Percentiles rank a stretch among this genome's conserved stretches.
Conservation (phyloP, 805 yeast genomes). For the Teunomyces funiuensis region DNA sequence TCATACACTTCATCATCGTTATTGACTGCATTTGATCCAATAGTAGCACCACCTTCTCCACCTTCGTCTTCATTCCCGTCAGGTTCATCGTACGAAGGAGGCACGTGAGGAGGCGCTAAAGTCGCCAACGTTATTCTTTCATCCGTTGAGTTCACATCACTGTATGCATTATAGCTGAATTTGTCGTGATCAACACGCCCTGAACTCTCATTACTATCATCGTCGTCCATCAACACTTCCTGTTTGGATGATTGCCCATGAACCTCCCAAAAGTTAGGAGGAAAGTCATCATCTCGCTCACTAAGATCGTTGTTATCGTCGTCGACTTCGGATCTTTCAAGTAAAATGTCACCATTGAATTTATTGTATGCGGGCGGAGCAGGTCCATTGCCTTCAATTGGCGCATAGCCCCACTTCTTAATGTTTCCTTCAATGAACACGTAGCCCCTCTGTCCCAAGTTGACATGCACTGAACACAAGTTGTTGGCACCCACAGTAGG, state of each 20-base stretch:
- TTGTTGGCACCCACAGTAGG: conserved; percentile 91
- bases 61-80: background rate
- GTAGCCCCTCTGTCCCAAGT: conserved; percentile 85
- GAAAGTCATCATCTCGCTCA: conserved; percentile 49
- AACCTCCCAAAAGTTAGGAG: conserved; percentile 55
- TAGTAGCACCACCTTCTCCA: background rate
- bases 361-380: conserved; percentile 93
- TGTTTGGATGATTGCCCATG: conserved; percentile 16
- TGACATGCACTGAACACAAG: conserved; percentile 80
- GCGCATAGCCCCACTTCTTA: conserved; percentile 95
- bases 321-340: conserved; percentile 63
- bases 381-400: conserved; percentile 79
- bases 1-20: conserved; percentile 10
- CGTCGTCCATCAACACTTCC: background rate
- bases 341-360: conserved; percentile 71
- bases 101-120: conserved; percentile 32
- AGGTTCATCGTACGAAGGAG: conserved; percentile 35
- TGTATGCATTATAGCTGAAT: conserved; percentile 39
- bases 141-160: conserved; percentile 37
- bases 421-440: conserved; percentile 92
- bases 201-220: conserved; percentile 12
- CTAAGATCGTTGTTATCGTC: conserved; percentile 39
- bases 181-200: conserved; percentile 22
- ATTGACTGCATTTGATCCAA: background rate
- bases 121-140: conserved; percentile 45